Evolutionary conservation across 2,329 filamentous ascomycete species (phyloP), one percentile per base, ranked within the genome.

Genomic region (Monilinia fructigena): DNA sequence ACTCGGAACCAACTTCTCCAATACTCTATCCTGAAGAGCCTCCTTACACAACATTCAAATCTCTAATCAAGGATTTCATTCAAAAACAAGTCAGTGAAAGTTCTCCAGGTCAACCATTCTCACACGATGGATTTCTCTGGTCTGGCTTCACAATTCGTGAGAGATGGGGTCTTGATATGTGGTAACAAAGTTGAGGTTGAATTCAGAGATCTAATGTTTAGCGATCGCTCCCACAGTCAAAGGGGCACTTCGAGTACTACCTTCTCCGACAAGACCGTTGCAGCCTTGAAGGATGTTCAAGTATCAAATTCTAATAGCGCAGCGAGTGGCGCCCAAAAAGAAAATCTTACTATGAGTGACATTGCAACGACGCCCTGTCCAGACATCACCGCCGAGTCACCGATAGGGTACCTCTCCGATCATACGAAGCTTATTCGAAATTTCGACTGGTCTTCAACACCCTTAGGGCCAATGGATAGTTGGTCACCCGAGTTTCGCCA

Each of bases 351-450:
- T 26, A 38, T 26, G 28, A 50, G 42, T 56, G 62, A 64, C 12
- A 38, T 40, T 23, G 3, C 35, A n/a, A 45, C 11, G 18, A 48
- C 11, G 11, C 42, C 53, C 16, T 23, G 38, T 18, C 50, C 62
- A 48, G 56, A 60, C 20, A n/a, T 40, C 23, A 11, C 14, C 7
- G n/a, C 18, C 20, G 56, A 60, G 18, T 35, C 28, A 7, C 42
- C 56, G 8, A 26, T 60, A 23, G 80, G 86, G 12, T 82, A 82
- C 40, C 80, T 93, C 40, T 87, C 89, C 2, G 78, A 82, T 4
- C 91, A 94, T 74, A 88, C 93, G 54, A 84, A 82, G 52, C 90
- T 93, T 70, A 88, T 89, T 18, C 85, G 89, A 56, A 86, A 84
- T 28, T 76, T 89, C 26, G 88, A 93, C 75, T 95, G 91, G 91